Conservation (phyloP, 2,329 filamentous ascomycete species). For the Neonectria ditissima region DNA sequence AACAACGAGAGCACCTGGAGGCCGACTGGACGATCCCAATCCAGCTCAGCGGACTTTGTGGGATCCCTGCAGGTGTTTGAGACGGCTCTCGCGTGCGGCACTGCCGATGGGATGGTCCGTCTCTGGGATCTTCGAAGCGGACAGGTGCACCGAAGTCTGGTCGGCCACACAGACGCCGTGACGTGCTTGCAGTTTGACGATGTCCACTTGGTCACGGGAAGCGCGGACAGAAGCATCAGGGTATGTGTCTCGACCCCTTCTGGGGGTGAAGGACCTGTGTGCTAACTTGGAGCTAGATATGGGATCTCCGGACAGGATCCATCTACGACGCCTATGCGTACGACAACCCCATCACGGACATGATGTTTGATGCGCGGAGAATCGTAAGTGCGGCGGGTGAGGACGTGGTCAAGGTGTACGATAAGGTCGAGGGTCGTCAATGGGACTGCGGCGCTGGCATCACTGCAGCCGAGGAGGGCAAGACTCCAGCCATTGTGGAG, state of each 20-base stretch:
- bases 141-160: slow-evolving; percentile 94
- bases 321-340: slow-evolving; percentile 98
- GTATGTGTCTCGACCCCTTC: slow-evolving; percentile 67
- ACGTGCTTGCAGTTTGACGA: slow-evolving; percentile 97
- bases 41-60: slow-evolving; percentile 87
- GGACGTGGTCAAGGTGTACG: slow-evolving; percentile 96
- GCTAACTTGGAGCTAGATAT: slow-evolving; percentile 75
- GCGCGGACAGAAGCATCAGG: slow-evolving; percentile 90
- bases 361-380: slow-evolving; percentile 94
- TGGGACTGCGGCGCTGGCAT: slow-evolving; percentile 96
- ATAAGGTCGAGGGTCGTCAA: slow-evolving; percentile 94
- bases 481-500: slow-evolving; percentile 78
- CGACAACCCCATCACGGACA: slow-evolving; percentile 89
- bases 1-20: slow-evolving; percentile 77
- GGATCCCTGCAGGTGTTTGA: slow-evolving; percentile 96
- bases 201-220: slow-evolving; percentile 92
- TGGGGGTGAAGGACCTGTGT: background rate
- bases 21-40: slow-evolving; percentile 71
- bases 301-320: slow-evolving; percentile 95
- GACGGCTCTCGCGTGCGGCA: slow-evolving; percentile 93
- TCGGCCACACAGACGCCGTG: slow-evolving; percentile 94
- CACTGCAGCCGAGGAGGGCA: slow-evolving; percentile 73
- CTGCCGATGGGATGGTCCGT: slow-evolving; percentile 95
- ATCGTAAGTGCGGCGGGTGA: slow-evolving; percentile 93
- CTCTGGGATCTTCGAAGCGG: slow-evolving; percentile 97